phyloP scores from a whole-genome alignment of 2,329 filamentous ascomycete genomes.

The Colletotrichum siamense region DNA sequence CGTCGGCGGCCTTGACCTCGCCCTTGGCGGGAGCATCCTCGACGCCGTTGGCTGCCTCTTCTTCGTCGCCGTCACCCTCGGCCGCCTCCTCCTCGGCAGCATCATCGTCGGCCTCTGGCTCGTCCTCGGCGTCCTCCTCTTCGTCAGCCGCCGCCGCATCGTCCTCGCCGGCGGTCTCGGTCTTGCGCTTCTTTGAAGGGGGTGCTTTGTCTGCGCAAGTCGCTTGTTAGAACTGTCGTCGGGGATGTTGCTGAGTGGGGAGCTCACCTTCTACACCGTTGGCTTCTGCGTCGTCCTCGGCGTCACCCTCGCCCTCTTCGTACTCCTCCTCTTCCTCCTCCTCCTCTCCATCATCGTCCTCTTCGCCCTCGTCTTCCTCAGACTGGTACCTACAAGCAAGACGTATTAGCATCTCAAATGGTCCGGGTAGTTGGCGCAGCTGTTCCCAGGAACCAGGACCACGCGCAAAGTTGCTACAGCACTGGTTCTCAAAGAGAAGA shows the following conservation, averaged over 20 bases:
- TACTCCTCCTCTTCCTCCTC: conserved; percentile 42
- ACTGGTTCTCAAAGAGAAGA: not conserved
- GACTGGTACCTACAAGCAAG: conserved; percentile 41
- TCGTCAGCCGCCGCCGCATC: conserved; percentile 37
- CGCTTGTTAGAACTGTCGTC: not conserved
- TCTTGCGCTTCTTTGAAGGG: conserved; percentile 60
- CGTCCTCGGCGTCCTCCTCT: conserved; percentile 34
- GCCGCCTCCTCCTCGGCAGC: conserved; percentile 29
- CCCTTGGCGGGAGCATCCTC: conserved; percentile 31
- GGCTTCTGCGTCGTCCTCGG: conserved; percentile 31
- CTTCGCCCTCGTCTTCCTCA: conserved; percentile 40
- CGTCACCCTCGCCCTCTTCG: conserved; percentile 36
- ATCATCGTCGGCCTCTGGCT: conserved; percentile 34
- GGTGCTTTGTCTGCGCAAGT: conserved; percentile 40
- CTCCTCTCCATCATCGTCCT: conserved; percentile 45
- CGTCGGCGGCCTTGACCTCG: conserved; percentile 30
- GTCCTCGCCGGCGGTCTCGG: conserved; percentile 33
- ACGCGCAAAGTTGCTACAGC: not conserved
- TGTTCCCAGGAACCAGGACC: not conserved
- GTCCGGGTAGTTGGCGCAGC: not conserved
- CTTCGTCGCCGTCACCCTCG: conserved; percentile 28
- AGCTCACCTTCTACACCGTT: conserved; percentile 16
- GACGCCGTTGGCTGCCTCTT: conserved; percentile 23
- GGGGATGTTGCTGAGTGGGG: not conserved
- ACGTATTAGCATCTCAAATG: not conserved